These are phyloP conservation scores for Apiotrichum montevideense DNA, from an alignment of 1,284 basidiomycete genomes.

Conservation along the genomic window DNA sequence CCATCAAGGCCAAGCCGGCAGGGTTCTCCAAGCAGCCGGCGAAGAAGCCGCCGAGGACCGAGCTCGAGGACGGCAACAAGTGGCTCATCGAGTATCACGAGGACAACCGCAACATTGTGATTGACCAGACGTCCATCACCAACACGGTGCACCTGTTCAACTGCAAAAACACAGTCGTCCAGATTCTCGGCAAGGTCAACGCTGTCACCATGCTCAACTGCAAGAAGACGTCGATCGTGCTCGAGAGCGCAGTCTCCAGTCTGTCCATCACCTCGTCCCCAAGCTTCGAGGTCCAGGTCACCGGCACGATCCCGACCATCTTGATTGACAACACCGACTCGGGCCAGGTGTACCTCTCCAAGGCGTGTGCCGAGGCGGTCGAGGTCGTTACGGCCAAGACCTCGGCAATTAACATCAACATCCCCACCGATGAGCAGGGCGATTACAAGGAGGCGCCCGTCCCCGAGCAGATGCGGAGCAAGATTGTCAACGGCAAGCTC, in stretches of 20 bases:
- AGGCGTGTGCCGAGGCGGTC: slow-evolving; percentile 60
- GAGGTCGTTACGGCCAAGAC: slow-evolving; percentile 96
- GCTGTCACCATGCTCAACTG: slow-evolving; percentile 89
- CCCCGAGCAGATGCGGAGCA: slow-evolving; percentile 92
- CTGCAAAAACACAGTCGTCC: slow-evolving; percentile 82
- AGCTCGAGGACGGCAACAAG: slow-evolving; percentile 77
- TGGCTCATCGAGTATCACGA: slow-evolving; percentile 95
- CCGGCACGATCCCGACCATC: slow-evolving; percentile 81
- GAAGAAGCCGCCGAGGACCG: slow-evolving; percentile 90
- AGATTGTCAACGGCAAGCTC: slow-evolving; percentile 74
- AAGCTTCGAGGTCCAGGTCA: slow-evolving; percentile 88
- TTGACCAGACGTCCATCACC: slow-evolving; percentile 72
- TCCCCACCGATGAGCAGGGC: slow-evolving; percentile 78
- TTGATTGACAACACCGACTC: slow-evolving; percentile 92
- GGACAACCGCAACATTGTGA: slow-evolving; percentile 64
- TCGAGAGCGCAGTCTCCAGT: slow-evolving; percentile 86
- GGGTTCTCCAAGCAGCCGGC: slow-evolving; percentile 54
- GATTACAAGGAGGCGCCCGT: slow-evolving; percentile 84
- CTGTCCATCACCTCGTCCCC: slow-evolving; percentile 84
- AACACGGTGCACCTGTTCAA: slow-evolving; percentile 87
- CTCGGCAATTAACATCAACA: slow-evolving; percentile 83
- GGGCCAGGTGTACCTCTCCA: slow-evolving; percentile 89
- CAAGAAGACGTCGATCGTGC: slow-evolving; percentile 77
- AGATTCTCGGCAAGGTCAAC: slow-evolving; percentile 92
- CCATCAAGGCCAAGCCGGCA: slow-evolving; percentile 63